phyloP scores from a whole-genome alignment of 164 flowering plant species.

The Sedum album region DNA sequence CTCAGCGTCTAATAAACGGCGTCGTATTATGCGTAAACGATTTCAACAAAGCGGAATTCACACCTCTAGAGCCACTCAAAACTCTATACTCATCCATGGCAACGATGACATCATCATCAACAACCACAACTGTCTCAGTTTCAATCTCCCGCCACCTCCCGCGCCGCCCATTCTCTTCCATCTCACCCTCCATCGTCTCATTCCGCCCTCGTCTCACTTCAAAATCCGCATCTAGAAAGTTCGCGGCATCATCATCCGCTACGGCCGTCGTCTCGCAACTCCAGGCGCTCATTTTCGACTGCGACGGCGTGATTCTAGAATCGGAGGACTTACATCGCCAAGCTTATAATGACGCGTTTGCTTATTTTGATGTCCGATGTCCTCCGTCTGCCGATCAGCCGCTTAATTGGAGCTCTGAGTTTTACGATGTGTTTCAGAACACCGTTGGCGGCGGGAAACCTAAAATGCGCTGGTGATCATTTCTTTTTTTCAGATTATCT shows the following conservation, averaged over 20 bases:
- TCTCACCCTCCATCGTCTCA: neutral
- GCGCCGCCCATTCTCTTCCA: neutral
- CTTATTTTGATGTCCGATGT: slow-evolving; percentile 71
- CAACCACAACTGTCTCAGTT: neutral
- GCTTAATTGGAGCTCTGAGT: slow-evolving; percentile 64
- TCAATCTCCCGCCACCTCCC: neutral
- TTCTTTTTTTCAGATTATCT: slow-evolving; percentile 1
- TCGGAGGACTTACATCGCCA: slow-evolving; percentile 90
- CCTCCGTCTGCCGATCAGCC: slow-evolving; percentile 33
- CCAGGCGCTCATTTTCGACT: slow-evolving; percentile 83
- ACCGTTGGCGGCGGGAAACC: slow-evolving; percentile 93
- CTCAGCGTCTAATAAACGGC: too few species aligned
- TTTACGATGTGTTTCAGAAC: slow-evolving; percentile 91
- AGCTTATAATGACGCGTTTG: slow-evolving; percentile 88
- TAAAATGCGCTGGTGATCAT: slow-evolving; percentile 78
- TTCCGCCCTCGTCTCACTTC: neutral
- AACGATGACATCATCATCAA: neutral
- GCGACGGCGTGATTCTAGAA: slow-evolving; percentile 91
- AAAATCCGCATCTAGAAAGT: neutral
- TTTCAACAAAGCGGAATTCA: neutral
- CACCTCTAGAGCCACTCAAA: neutral
- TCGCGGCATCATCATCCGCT: neutral
- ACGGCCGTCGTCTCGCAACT: slow-evolving; percentile 15
- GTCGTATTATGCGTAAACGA: too few species aligned
- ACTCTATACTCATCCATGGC: neutral